Evolutionary conservation across 352 stramenopile species (phyloP), one percentile per base, ranked within the genome.

Genomic region (Phytophthora idaei): DNA sequence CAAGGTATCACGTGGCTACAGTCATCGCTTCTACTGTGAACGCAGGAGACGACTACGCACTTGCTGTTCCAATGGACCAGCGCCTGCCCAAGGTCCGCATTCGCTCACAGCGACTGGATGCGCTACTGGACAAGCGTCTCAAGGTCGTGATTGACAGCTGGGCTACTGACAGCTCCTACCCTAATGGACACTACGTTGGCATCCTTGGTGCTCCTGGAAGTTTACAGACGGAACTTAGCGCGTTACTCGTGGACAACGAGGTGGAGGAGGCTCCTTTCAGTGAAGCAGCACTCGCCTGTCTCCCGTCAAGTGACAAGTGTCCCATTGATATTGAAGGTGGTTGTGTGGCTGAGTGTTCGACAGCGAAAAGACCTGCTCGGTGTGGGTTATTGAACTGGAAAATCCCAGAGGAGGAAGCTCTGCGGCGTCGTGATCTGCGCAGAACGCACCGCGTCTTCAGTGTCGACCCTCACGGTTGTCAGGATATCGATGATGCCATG

Each of bases 401-500:
- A 3, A 62, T 97, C 8, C 80, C 84, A 0, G 32, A 56, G 1
- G 76, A 83, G 4, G 89, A 96, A 67, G 51, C 81, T 10, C 49
- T 50, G 0, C 49, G 25, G 10, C 82, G 90, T 52, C 81, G 79
- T n/a, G 89, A 97, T 53, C 48, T 97, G 45, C 82, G 90, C 3
- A 39, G 48, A 29, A 80, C 75, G 5, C 85, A 93, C 53, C 84
- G 85, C 5, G 78, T 96, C n/a, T 96, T 97, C 55, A 97, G 90
- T 67, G 85, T 97, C 14, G 90, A 97, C 41, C 90, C 90, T 9
- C 87, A 83, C 0, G 90, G 90, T 0, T 97, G 90, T 57, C 88
- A 96, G 61, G 90, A 97, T 66, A 97, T 97, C 66, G 90, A 97
- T 61, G 90, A 97, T 67, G 88, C 90, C 41, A 95, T 97, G 87